Base-by-base conservation (phyloP, 2,329 filamentous ascomycete species). In the Trichoderma koningii region DNA sequence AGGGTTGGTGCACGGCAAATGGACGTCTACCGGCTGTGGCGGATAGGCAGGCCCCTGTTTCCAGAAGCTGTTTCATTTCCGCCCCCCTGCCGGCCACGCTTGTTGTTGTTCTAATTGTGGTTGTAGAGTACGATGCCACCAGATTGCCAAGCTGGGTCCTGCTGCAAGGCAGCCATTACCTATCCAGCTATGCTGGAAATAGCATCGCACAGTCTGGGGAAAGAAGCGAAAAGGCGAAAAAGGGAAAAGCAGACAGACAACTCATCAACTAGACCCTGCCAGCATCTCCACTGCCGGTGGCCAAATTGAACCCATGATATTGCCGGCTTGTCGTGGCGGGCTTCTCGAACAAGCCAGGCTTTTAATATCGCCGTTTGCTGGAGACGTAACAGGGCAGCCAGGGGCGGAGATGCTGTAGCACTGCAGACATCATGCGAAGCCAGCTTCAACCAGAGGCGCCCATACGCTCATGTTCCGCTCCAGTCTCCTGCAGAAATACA, bases 191-290 rank as follows among this genome's bases (percentile, higher is more conserved):
- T 30, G 17, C 60, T 55, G 23, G 17, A 63, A 63, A 47, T 38
- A 42, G 60, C 42, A 55, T 21, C 60, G 48, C n/a, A 26, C 41
- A 50, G 41, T 63, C 60, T 19, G 60, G 60, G 60, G 60, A 55
- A 63, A 28, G 30, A 26, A 34, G 60, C 19, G 41, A 34, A 34
- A 30, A 9, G 60, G 17, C 12, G 38, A 38, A 63, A 41, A 50
- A 26, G 34, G 45, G 26, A 38, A 41, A 26, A 55, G 7, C 9
- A n/a, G 34, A 44, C 42, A 34, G 26, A 48, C 21, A 30, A 42
- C 44, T 19, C 28, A 26, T 23, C 51, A 55, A 47, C 51, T 19
- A 47, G 28, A 42, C 28, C 19, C 28, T 47, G 26, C 44, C 28
- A 7, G 12, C n/a, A 28, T 38, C 60, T 34, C 48, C 48, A 53